phyloP scores from a whole-genome alignment of 2,329 filamentous ascomycete genomes.

The Sordariomycetes sp. region DNA sequence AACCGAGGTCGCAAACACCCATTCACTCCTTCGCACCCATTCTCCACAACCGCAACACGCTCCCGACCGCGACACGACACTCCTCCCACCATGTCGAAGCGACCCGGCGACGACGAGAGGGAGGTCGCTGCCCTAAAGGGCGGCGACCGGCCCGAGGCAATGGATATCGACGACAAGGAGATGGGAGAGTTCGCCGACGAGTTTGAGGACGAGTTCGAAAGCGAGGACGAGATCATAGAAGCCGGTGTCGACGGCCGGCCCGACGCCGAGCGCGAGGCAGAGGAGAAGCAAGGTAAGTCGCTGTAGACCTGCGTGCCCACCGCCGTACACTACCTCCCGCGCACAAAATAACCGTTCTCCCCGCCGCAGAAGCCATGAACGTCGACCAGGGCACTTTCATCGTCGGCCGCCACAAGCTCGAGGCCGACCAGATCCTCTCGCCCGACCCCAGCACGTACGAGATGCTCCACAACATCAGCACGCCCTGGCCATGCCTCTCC shows the following conservation, averaged over 20 bases:
- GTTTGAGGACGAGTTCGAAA: conserved; percentile 87
- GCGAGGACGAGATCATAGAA: conserved; percentile 80
- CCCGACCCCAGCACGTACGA: conserved; percentile 94
- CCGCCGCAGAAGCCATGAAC: conserved; percentile 51
- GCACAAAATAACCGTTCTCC: not conserved
- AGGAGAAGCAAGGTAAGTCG: conserved; percentile 51
- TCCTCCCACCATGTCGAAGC: conserved; percentile 44
- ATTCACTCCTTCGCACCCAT: not conserved
- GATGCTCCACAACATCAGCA: conserved; percentile 90
- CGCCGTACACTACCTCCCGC: not conserved
- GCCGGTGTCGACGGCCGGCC: conserved; percentile 88
- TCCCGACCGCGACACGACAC: no score
- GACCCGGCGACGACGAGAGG: conserved; percentile 41
- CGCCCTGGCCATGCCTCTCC: conserved; percentile 93
- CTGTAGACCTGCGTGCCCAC: not conserved
- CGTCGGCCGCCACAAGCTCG: conserved; percentile 83
- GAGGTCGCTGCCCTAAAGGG: conserved; percentile 42
- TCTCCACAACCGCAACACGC: not conserved
- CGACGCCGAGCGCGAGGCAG: conserved; percentile 83
- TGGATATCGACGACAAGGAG: conserved; percentile 55
- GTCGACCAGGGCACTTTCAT: conserved; percentile 94
- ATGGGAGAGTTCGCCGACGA: conserved; percentile 90
- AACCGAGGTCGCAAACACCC: not conserved
- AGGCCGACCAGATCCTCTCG: conserved; percentile 79
- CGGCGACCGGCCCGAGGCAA: conserved; percentile 49